These are phyloP conservation scores for Chernovozyma aurita DNA, from an alignment of 1,139 yeast genomes.

Conservation along the genomic window DNA sequence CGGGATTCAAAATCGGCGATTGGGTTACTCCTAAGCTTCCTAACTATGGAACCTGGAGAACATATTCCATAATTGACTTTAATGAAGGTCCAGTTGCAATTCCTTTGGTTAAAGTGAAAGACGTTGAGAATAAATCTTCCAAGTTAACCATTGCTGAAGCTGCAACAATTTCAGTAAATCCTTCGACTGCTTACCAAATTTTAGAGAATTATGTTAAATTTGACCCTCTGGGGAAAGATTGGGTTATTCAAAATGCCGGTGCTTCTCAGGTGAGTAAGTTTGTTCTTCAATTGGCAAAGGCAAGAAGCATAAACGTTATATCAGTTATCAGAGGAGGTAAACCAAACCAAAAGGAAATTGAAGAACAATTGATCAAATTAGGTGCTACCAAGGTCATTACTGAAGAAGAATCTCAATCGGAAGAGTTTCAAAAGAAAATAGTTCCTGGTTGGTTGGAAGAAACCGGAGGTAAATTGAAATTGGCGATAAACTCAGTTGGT, in stretches of 20 bases:
- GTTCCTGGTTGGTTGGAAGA: constrained; percentile 41
- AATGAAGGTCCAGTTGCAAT: constrained; percentile 9
- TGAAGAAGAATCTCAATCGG: constrained; percentile 53
- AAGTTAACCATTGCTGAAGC: constrained; percentile 23
- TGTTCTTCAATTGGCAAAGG: constrained; percentile 26
- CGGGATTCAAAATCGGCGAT: constrained; percentile 22
- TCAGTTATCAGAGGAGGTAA: constrained; percentile 31
- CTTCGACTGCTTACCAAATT: constrained; percentile 31
- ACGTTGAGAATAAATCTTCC: constrained; percentile 8
- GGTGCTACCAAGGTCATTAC: constrained; percentile 32
- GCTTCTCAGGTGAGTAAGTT: constrained; percentile 30
- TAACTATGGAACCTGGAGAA: constrained; percentile 36
- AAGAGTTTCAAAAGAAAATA: constrained; percentile 51
- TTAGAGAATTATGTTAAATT: constrained; percentile 20
- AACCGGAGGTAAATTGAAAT: constrained; percentile 26
- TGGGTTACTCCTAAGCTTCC: constrained; percentile 27
- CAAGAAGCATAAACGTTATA: constrained; percentile 21
- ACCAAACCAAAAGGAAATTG: constrained; percentile 17
- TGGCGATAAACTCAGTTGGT: constrained; percentile 32
- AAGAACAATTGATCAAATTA: constrained; percentile 17
- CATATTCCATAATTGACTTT: constrained; percentile 19
- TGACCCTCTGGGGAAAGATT: constrained; percentile 19
- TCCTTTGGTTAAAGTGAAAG: constrained; percentile 20
- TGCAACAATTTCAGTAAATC: constrained; percentile 32
- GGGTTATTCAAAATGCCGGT: constrained; percentile 34